Base-by-base conservation (phyloP, 352 stramenopile genomes). In the Phytophthora chlamydospora region DNA sequence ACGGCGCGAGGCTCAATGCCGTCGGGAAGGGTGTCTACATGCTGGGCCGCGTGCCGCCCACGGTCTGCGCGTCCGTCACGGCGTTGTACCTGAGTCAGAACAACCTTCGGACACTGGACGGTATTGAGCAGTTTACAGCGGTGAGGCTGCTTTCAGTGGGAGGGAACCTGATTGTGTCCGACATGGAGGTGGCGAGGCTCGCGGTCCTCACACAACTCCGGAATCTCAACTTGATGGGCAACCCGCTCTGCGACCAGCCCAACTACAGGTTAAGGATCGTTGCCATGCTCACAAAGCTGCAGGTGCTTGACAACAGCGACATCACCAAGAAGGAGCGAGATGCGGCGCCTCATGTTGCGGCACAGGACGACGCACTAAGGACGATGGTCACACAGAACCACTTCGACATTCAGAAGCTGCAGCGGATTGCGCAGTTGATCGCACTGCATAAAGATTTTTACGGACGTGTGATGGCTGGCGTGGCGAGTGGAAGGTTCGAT, bases 61-160 rank as follows among this genome's bases (percentile, higher is more conserved):
- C 67, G 0, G 57, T 91, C 4, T 71, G 68, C 7, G 58, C 65
- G 12, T 69, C 73, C 24, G 73, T 91, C 27, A 83, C 72, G 10
- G 74, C 81, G 34, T 50, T 92, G 38, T 95, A 93, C 55, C 61
- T 95, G 58, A 95, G 86, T 52, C 86, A 93, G 50, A 95, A 95
- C 65, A 78, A 88, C 45, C 62, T 95, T 13, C 10, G 42, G 2
- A 58, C 40, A 0, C 59, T 93, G 6, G 57, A 78, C 2, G 83
- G 83, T 0, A 54, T 91, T 2, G 71, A 89, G 13, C 85, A 95
- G 57, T 93, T 95, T 32, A 40, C 43, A 11, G 36, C 45, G 8
- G 65, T 95, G 24, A 75, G 81, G 0, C 56, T 93, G 16, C 54
- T 95, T 16, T 93, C 84, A 0, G 41, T 93, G 3, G 83, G 80